Evolutionary conservation across 2,329 filamentous ascomycete species (phyloP), one percentile per base, ranked within the genome.

Genomic region (Aspergillus phoenicis): DNA sequence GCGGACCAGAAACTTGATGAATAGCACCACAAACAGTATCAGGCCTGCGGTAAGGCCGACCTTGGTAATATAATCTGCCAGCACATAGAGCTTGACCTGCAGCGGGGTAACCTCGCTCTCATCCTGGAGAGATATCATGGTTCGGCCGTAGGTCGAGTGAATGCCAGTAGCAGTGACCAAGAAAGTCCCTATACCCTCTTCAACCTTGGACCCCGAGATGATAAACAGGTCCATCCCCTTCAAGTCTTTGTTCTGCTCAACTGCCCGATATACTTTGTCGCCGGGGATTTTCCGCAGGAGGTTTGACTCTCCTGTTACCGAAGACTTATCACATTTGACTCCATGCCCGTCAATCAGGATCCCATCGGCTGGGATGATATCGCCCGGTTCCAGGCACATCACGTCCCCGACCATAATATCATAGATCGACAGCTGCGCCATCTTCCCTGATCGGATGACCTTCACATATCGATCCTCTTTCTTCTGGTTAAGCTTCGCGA

Each of bases 31-130:
- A 71, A 94, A 94, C n/a, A 94, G 82, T 8, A 93, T 76, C 15
- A 91, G 77, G 57, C 90, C 91, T 52, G 91, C 88, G 62, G 85
- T 85, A 66, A 88, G 86, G 77, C 88, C 88, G 48, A 90, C 82
- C 71, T 90, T 90, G n/a, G 88, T 88, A 68, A 94, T 92, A 69
- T 92, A 90, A 68, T 91, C 90, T 7, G 91, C 91, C n/a, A 94
- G 81, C 4, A 87, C 82, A 66, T 93, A 92, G 61, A 94, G 80
- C 75, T 93, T 93, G 2, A 84, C 87, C 73, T 94, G 91, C 8
- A 94, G 76, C 3, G 91, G 91, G 1, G 91, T 94, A 24, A 90
- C 89, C 71, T 93, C 88, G 60, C 88, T 87, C 63, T 91, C 89
- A 66, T 91, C 89, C 63, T 89, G 87, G 10, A 94, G 78, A 38